Base-by-base conservation (phyloP, 192 early-diverging fungal genomes). In the Coemansia sp. region DNA sequence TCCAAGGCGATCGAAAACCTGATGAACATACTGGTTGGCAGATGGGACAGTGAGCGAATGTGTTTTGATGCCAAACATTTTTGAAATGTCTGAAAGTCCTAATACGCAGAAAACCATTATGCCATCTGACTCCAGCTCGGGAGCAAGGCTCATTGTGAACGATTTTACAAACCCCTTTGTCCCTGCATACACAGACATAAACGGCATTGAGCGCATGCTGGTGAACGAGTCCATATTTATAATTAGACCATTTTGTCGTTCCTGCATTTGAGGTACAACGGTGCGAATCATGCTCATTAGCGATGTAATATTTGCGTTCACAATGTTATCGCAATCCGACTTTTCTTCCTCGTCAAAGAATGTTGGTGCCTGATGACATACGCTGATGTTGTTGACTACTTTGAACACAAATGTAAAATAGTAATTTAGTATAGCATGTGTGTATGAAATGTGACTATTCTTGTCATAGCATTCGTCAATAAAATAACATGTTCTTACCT, bases 171-270 rank as follows among this genome's bases (percentile, higher is more conserved):
- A 98, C 0, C 93, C 86, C 71, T 98, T 98, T 39, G 92, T 89
- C 14, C 87, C 93, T 35, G 93, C 92, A 82, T 98, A 98, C 16
- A 92, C 92, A 24, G 93, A 87, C 51, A 98, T 72, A 63, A 88
- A 88, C 27, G 92, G 93, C 32, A 90, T 89, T 14, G 91, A 88
- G 32, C 91, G 83, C 49, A 88, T 82, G 14, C 91, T 90, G 59
- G 93, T 85, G 65, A 92, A 92, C 14, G 93, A 95, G 12, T 95
- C 95, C 54, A 95, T 80, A 70, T 98, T 98, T 61, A 98, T 83
- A 53, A 98, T 90, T 57, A 93, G 81, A 14, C 95, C 94, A 39
- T 82, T 82, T 61, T 88, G 84, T 4, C 83, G 83, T 45, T 66
- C 9, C 61, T 86, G 68, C 93, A 97, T 94, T 51, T 88, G 81